These are phyloP conservation scores for Parastagonospora nodorum DNA, from an alignment of 2,329 filamentous ascomycete genomes.

Conservation along the genomic window DNA sequence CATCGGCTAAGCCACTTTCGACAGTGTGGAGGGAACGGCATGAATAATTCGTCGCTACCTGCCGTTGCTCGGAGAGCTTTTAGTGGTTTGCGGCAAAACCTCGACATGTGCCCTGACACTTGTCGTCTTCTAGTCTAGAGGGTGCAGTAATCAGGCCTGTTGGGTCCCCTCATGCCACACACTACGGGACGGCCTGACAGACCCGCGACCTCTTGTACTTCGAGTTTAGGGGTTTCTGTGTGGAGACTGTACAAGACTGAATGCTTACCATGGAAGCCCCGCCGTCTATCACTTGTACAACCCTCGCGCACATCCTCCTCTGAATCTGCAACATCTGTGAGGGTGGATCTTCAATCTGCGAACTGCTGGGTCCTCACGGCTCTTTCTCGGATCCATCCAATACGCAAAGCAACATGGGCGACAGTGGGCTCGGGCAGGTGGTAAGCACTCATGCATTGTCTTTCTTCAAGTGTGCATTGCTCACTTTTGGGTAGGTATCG, in stretches of 20 bases:
- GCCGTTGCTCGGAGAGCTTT: too few species aligned
- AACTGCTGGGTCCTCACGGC: slow-evolving; percentile 1
- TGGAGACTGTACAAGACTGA: slow-evolving; percentile 5
- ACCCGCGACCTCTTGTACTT: background rate
- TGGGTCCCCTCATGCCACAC: background rate
- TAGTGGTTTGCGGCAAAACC: too few species aligned
- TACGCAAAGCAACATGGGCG: slow-evolving; percentile 5
- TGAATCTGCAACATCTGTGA: background rate
- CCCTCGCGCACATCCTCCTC: too few species aligned
- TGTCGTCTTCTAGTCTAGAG: background rate
- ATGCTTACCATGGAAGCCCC: slow-evolving; percentile 3
- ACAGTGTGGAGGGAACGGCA: background rate
- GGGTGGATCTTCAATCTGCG: too few species aligned
- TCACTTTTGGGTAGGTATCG: slow-evolving; percentile 29
- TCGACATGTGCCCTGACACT: background rate
- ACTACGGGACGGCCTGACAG: background rate
- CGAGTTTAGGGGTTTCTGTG: too few species aligned
- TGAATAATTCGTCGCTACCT: background rate
- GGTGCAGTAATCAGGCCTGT: background rate
- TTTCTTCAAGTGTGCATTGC: background rate
- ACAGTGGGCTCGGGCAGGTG: slow-evolving; percentile 25
- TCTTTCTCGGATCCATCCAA: slow-evolving; percentile 3
- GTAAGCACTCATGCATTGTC: slow-evolving; percentile 12
- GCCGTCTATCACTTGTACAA: background rate
- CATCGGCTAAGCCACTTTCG: background rate